These are phyloP conservation scores for Helenozyma baotianmanensis DNA, from an alignment of 805 yeast genomes.

Conservation along the genomic window DNA sequence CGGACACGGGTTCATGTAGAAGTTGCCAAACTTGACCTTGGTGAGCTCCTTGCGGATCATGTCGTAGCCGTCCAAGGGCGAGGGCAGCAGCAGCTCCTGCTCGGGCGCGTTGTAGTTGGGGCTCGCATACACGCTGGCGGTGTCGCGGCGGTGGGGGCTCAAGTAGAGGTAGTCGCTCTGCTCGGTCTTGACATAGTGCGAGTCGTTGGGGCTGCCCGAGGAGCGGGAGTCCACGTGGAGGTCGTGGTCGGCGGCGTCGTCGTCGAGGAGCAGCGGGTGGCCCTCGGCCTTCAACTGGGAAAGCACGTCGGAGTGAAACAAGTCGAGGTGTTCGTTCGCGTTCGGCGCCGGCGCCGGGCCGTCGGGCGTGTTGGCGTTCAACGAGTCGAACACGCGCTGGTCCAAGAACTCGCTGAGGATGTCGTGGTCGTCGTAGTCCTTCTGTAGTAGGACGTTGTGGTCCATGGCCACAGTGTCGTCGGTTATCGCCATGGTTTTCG, in stretches of 20 bases:
- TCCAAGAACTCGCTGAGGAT: slow-evolving; percentile 55
- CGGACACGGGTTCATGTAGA: slow-evolving; percentile 34
- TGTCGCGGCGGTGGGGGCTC: slow-evolving; percentile 14
- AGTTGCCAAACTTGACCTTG: slow-evolving; percentile 51
- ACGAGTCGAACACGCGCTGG: slow-evolving; percentile 44
- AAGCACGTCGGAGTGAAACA: slow-evolving; percentile 5
- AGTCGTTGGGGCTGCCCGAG: too few species aligned
- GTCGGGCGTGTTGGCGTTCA: slow-evolving; percentile 18
- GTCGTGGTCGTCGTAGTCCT: slow-evolving; percentile 38
- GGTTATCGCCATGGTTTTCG: slow-evolving; percentile 17
- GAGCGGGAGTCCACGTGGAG: too few species aligned
- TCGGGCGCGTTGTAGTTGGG: slow-evolving; percentile 5
- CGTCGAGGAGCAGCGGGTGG: too few species aligned
- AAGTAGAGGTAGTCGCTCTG: slow-evolving; percentile 14
- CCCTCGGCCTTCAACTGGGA: too few species aligned
- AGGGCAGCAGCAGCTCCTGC: slow-evolving; percentile 1
- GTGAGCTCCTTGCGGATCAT: slow-evolving; percentile 46
- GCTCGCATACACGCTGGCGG: slow-evolving; percentile 17
- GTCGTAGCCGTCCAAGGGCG: slow-evolving; percentile 31
- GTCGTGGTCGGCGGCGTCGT: too few species aligned
- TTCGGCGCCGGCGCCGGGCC: slow-evolving; percentile 1
- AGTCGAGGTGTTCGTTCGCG: slow-evolving; percentile 3
- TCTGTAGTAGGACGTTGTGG: slow-evolving; percentile 17
- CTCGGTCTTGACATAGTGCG: too few species aligned
- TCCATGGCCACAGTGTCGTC: slow-evolving; percentile 22